Evolutionary conservation across 345 rosid genomes (phyloP), one percentile per base, ranked within the genome.

Genomic region (Brassica carinata): DNA sequence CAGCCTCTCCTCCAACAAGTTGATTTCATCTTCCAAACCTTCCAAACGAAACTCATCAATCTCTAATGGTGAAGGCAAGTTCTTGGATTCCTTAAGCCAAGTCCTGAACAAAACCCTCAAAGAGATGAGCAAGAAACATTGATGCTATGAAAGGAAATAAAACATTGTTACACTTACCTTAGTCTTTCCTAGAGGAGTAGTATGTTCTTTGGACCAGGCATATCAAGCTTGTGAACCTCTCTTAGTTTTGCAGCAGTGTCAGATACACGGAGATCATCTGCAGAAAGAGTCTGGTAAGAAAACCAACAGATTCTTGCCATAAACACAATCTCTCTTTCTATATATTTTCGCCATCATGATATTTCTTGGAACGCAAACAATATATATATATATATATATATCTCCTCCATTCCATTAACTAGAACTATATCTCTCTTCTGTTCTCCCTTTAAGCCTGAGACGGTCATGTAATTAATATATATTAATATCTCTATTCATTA

Each of bases 191-290:
- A 96, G 4, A 96, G 94, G 29, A 19, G 23, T 1, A 85, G 66
- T 15, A 85, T 79, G 30, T 77, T 78, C 78, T 48, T 89, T 0
- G 86, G 82, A 85, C 92, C 91, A 45, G 95, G 98, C 90, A 93
- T 89, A 58, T 89, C 89, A 51, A 96, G 97, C 83, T 78, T 75
- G 72, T 96, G 97, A 78, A 96, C 93, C 85, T 90, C 96, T 78
- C 92, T 86, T 81, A 93, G 78, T 71, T 90, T 92, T 18, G 91
- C 83, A 10, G 98, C 98, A 51, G 93, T 48, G 23, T 88, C 89
- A 1, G 71, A 82, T 69, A 86, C 84, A 29, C 89, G 92, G 8
- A 96, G 90, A 77, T 96, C 99, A 64, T 82, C 88, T 72, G 98
- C 97, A 8, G 97, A 89, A 55, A 96, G 91, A 17, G 99, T 93